Percentiles rank a stretch among this genome's conserved stretches.
These are phyloP conservation scores for Pyrenophora teres DNA, from an alignment of 2,329 filamentous ascomycete genomes.

Conservation along the genomic window DNA sequence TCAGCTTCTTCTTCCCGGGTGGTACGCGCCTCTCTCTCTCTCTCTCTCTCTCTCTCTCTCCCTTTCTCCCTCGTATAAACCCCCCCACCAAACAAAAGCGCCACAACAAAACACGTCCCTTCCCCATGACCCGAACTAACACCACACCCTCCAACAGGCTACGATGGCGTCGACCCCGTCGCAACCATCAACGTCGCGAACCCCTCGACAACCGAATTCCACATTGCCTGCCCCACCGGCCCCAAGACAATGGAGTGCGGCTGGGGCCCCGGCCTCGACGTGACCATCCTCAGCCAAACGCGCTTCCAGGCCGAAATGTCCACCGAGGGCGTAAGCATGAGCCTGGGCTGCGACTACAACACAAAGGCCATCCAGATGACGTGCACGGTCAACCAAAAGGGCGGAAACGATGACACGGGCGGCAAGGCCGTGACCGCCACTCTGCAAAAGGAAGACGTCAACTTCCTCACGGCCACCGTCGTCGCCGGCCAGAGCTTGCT, in stretches of 20 bases:
- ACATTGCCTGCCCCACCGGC: conserved; percentile 29
- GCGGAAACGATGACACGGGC: conserved; percentile 16
- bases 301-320: conserved; percentile 28
- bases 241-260: conserved; percentile 30
- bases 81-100: neutral
- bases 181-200: conserved; percentile 29
- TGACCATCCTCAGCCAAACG: conserved; percentile 27
- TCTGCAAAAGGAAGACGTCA: conserved; percentile 23
- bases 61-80: no score
- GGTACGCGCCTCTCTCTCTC: conserved; percentile 13
- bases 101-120: neutral
- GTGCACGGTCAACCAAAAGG: conserved; percentile 30
- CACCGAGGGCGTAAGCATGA: conserved; percentile 24
- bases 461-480: conserved; percentile 29
- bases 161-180: conserved; percentile 27
- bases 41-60: no score
- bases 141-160: conserved; percentile 6
- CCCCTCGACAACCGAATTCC: conserved; percentile 29
- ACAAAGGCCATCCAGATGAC: conserved; percentile 26
- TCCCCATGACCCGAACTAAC: neutral
- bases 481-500: conserved; percentile 30
- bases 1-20: conserved; percentile 31
- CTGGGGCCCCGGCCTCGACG: conserved; percentile 26
- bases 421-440: conserved; percentile 19
- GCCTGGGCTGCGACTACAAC: conserved; percentile 34